These are phyloP conservation scores for Fusarium sp. DNA, from an alignment of 2,329 filamentous ascomycete species.

Conservation along the genomic window DNA sequence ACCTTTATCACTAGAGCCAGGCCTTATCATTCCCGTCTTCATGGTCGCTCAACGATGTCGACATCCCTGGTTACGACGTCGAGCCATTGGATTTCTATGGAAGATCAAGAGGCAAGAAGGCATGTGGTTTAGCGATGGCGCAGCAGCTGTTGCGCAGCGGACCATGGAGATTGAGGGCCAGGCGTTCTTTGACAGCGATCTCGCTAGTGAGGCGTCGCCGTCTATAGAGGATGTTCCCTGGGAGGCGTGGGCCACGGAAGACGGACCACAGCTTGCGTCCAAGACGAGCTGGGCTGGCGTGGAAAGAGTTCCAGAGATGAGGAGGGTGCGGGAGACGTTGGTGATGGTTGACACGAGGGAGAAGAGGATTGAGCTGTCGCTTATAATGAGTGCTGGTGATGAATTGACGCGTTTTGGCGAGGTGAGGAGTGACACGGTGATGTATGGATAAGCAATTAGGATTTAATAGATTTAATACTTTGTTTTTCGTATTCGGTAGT, in stretches of 20 bases:
- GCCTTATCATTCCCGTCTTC: conserved; percentile 48
- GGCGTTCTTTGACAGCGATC: conserved; percentile 28
- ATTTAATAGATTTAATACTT: conserved; percentile 8
- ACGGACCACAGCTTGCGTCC: conserved; percentile 14
- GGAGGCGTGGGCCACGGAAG: conserved; percentile 38
- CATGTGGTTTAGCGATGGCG: conserved; percentile 48
- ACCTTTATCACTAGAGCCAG: conserved; percentile 48
- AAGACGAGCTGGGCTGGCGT: conserved; percentile 40
- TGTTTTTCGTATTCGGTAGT: conserved; percentile 1
- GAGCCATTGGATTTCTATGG: conserved; percentile 41
- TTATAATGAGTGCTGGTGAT: conserved; percentile 41
- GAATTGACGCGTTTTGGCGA: conserved; percentile 25
- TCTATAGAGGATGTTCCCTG: conserved; percentile 30
- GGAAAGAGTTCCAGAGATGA: conserved; percentile 33
- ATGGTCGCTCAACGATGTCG: conserved; percentile 46
- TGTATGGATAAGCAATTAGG: conserved; percentile 17
- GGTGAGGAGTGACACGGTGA: conserved; percentile 25
- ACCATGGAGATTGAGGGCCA: conserved; percentile 43
- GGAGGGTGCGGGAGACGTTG: conserved; percentile 40
- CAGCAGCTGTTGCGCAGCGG: conserved; percentile 37
- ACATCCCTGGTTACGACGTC: conserved; percentile 46
- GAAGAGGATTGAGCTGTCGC: conserved; percentile 32
- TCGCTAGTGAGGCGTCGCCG: conserved; percentile 2
- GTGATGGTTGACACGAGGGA: conserved; percentile 39
- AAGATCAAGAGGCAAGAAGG: conserved; percentile 48